Base-by-base conservation (phyloP, 179 eudicot species). In the Pouteria campechiana region DNA sequence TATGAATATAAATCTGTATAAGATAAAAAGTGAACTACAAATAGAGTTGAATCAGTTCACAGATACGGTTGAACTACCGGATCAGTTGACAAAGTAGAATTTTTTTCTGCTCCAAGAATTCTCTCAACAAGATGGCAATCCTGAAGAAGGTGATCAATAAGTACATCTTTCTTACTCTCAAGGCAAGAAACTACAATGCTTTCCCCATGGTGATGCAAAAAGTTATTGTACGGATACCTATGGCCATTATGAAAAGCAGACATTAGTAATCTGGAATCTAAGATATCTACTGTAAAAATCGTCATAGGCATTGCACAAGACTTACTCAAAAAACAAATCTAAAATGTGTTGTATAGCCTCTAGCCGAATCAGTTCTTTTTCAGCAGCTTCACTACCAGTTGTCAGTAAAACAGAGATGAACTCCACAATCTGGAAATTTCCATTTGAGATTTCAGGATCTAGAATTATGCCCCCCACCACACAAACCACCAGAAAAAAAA, bases 181-280 rank as follows among this genome's bases (percentile, higher is more conserved):
- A 84, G 62, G 83, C 95, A 89, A 43, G 89, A 75, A 20, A 44
- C 14, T 27, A 84, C 50, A 43, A 89, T 78, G 46, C 37, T 74
- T 61, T 81, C 93, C 20, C 74, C 93, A 62, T 81, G 85, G 53
- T 84, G 89, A 65, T 89, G 97, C 57, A 89, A 63, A 64, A 84
- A 89, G 54, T 84, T 89, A 55, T 89, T 89, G 85, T 61, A 89
- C 3, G 97, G 93, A 52, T 81, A 89, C 86, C 97, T 89, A 48
- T 44, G 60, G 17, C 15, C 37, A 50, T n/a, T 21, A 48, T 58
- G 6, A 20, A 57, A 57, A 50, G n/a, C 32, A 53, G 24, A 38
- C 17, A 10, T 35, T 27, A 41, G 12, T 17, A 38, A 15, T 29
- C 29, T 13, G 34, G 37, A 36, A 17, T 23, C 14, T 32, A 25